Base-by-base conservation (phyloP, 208 protist species). In the Leishmania tropica region DNA sequence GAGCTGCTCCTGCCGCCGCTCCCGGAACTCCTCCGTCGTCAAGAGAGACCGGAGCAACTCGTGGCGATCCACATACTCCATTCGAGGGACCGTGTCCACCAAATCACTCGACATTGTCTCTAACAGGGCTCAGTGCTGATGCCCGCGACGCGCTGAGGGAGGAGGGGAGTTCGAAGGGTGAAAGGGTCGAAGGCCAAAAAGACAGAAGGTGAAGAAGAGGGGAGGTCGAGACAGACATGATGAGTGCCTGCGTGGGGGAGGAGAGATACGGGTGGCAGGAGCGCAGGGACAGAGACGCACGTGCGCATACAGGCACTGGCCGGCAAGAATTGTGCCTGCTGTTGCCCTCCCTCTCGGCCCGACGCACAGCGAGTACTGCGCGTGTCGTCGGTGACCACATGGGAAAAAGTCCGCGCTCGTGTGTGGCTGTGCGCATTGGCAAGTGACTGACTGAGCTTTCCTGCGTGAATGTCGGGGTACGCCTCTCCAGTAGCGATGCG, bases 31-130 rank as follows among this genome's bases (percentile, higher is more conserved):
- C 53, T 89, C 90, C 58, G 94, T 90, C 40, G 92, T 84, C 68
- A 95, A 78, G 13, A 91, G 83, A 48, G 92, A 94, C 24, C 88
- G 89, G 56, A 98, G 80, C 78, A 96, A 76, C 78, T 95, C 92
- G 48, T 93, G 93, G 51, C 95, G 92, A 80, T 98, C 95, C 56
- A 98, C 91, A 80, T 98, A 98, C 51, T 88, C 88, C 91, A 94
- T 95, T 56, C 75, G 89, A 28, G 93, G 92, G 17, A 88, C 87
- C 8, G 60, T 64, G 68, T 96, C 89, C 56, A 96, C 85, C 68
- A 97, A 81, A 54, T 93, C 84, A 10, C 88, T 86, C 10, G 91
- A 90, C 92, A 96, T 96, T 8, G 17, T 11, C 35, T 8, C 17
- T 24, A 35, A 62, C n/a, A n/a, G 51, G 15, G 53, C 53, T 42